These are phyloP conservation scores for Hanseniaspora clermontiae DNA, from an alignment of 805 yeast genomes.

Conservation along the genomic window DNA sequence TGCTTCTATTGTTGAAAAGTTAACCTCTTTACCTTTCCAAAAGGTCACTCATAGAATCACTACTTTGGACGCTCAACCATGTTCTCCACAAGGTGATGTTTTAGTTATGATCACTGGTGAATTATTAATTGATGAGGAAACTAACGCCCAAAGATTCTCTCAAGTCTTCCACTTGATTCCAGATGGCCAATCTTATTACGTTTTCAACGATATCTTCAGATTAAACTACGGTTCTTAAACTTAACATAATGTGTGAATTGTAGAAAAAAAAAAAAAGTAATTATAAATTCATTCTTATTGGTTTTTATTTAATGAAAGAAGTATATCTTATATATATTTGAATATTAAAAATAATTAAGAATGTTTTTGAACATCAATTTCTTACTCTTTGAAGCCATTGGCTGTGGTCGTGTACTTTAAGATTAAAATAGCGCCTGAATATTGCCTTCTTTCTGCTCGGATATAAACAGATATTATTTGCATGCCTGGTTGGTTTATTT, in stretches of 20 bases:
- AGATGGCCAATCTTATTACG: conserved; percentile 81
- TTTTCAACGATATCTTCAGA: conserved; percentile 93
- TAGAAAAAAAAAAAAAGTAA: not conserved
- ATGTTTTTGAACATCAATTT: too few species aligned
- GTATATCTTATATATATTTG: not conserved
- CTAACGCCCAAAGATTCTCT: conserved; percentile 88
- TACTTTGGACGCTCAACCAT: conserved; percentile 96
- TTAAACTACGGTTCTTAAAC: conserved; percentile 59
- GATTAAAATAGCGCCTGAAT: too few species aligned
- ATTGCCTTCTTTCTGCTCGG: not conserved
- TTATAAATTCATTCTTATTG: too few species aligned
- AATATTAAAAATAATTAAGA: too few species aligned
- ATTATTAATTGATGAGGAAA: conserved; percentile 80
- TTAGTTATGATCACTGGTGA: conserved; percentile 97
- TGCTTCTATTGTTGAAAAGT: conserved; percentile 81
- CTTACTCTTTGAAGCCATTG: not conserved
- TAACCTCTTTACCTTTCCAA: conserved; percentile 76
- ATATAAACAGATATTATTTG: not conserved
- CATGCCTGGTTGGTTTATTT: not conserved
- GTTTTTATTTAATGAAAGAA: too few species aligned
- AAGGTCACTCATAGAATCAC: conserved; percentile 89
- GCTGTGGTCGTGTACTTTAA: too few species aligned
- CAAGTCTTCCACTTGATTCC: conserved; percentile 96
- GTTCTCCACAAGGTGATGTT: conserved; percentile 82
- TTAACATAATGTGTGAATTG: not conserved